Evolutionary conservation across 345 rosid genomes (phyloP).

Genomic region (Bruguiera parviflora): DNA sequence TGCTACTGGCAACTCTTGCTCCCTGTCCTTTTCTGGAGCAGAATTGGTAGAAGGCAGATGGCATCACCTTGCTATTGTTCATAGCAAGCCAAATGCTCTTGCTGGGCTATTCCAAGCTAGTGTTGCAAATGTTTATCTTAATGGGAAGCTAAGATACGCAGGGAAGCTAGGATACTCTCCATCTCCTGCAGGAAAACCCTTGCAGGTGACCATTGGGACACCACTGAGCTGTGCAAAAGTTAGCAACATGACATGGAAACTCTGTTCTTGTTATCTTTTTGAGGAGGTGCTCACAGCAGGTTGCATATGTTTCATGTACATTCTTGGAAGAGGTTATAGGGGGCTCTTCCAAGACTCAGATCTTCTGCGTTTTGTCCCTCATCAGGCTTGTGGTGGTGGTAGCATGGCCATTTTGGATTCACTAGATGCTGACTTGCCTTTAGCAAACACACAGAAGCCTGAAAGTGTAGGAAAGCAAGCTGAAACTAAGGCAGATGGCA

Average conservation of each 20-base stretch:
- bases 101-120: constrained; percentile 99
- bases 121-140: constrained; percentile 88
- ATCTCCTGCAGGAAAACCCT: constrained; percentile 88
- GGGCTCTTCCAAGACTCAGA: constrained; percentile 96
- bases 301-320: constrained; percentile 92
- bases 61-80: constrained; percentile 99
- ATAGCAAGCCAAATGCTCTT: constrained; percentile 99
- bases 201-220: constrained; percentile 94
- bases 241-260: constrained; percentile 84
- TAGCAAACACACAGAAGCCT: constrained; percentile 57
- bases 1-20: constrained; percentile 88
- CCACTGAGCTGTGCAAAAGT: constrained; percentile 74
- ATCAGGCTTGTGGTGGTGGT: constrained; percentile 99
- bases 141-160: constrained; percentile 95
- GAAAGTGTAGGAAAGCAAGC: constrained; percentile 69
- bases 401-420: constrained; percentile 97
- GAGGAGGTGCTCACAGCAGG: constrained; percentile 99
- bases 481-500: constrained; percentile 87
- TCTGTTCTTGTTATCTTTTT: constrained; percentile 93
- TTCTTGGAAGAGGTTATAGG: constrained; percentile 96
- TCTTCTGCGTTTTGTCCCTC: constrained; percentile 91
- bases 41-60: constrained; percentile 93
- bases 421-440: constrained; percentile 70
- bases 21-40: constrained; percentile 87
- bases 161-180: constrained; percentile 98